Percentiles rank a stretch among this genome's conserved stretches.
phyloP scores from a whole-genome alignment of 2,329 filamentous ascomycete genomes.

The Arthrobotrys conoides region DNA sequence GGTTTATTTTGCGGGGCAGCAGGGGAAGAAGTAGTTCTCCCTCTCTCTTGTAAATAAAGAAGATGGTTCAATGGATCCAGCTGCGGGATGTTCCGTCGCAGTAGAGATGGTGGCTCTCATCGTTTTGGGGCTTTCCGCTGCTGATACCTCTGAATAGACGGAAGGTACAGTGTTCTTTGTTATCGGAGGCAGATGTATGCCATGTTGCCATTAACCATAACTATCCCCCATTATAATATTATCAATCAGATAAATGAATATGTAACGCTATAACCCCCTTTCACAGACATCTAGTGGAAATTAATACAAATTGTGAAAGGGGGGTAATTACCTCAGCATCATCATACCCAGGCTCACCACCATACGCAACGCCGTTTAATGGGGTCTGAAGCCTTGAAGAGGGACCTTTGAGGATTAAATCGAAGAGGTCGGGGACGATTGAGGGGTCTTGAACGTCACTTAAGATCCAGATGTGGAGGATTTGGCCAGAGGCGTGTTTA shows the following conservation, averaged over 20 bases:
- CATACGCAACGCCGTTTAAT: too few relatives aligned
- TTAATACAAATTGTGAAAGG: too few relatives aligned
- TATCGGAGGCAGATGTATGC: neutral
- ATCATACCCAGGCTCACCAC: too few relatives aligned
- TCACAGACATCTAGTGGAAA: too few relatives aligned
- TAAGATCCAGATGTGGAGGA: too few relatives aligned
- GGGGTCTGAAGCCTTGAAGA: too few relatives aligned
- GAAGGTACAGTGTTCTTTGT: conserved; percentile 16
- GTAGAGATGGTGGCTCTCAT: conserved; percentile 23
- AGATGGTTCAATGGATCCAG: neutral
- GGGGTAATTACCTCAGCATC: too few relatives aligned
- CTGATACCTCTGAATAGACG: conserved; percentile 4
- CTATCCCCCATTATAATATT: neutral
- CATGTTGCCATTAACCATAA: conserved; percentile 5
- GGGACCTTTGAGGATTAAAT: too few relatives aligned
- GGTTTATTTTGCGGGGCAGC: conserved; percentile 33
- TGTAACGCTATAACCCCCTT: too few relatives aligned
- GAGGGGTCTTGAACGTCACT: too few relatives aligned
- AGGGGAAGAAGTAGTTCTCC: neutral
- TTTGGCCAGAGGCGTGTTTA: too few relatives aligned
- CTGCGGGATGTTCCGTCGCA: conserved; percentile 2
- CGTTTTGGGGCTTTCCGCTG: conserved; percentile 6
- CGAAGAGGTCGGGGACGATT: too few relatives aligned
- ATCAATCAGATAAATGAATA: neutral
- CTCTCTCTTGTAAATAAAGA: neutral